Base-by-base conservation (phyloP, 2,329 filamentous ascomycete species). In the Alternaria solani region DNA sequence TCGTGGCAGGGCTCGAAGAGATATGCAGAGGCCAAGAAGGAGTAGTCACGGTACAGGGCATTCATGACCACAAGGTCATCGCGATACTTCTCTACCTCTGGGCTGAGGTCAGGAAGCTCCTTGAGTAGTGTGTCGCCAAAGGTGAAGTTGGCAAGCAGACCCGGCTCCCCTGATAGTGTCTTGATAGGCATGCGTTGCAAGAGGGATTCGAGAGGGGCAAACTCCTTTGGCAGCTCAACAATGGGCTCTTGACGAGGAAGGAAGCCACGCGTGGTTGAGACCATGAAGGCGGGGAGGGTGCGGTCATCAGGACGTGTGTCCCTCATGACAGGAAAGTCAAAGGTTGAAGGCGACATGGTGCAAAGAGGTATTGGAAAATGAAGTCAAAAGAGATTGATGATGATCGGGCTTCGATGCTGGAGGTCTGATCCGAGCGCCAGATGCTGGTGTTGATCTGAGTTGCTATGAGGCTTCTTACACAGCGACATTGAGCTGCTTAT, bases 1-100 rank as follows among this genome's bases (percentile, higher is more conserved):
- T 92, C 85, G 80, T 95, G 94, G 78, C 94, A 97, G 11, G 94
- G 94, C 83, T 97, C 94, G 30, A 97, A 88, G 30, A 97, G 84
- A 76, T 96, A 97, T 0, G 93, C 91, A 25, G 92, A 96, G 5
- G 93, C 91, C 30, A 97, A 81, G 83, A 97, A 97, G 14, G 91
- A 91, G 78, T 97, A 97, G 81, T 97, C 94, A 20, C 94, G 86
- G 78, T 97, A 97, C 48, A 96, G 81, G 34, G 93, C 93, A 71
- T 94, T 95, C 83, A 96, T 88, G 60, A 92, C 81, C 16, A 90
- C 90, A 39, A 94, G 84, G 79, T 97, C 89, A 62, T 89, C 82
- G 69, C 86, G 84, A 68, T 85, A 90, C 78, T 88, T 87, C 72
- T 95, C 90, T 58, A 97, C 85, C 67, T 87, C 84, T 5, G 84